These are phyloP conservation scores for Balakata baccata DNA, from an alignment of 345 rosid genomes.

Conservation along the genomic window DNA sequence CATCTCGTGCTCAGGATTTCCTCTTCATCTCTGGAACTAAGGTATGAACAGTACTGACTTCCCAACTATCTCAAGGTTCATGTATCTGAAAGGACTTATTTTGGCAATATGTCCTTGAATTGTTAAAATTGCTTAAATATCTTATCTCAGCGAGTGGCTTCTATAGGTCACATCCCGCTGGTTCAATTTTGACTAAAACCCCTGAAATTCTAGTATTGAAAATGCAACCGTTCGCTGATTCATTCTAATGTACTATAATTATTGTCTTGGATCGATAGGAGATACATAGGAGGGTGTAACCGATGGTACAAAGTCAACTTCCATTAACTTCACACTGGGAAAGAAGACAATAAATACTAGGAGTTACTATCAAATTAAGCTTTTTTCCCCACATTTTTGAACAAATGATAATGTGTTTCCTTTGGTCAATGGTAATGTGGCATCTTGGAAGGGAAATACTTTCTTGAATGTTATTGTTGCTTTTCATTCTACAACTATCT, in stretches of 20 bases:
- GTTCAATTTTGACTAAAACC: background rate
- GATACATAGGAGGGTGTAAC: background rate
- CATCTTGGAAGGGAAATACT: background rate
- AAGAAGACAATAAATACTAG: background rate
- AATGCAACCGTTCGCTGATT: background rate
- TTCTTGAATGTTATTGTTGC: background rate
- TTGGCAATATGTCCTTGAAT: background rate
- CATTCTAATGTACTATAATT: background rate
- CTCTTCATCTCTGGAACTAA: slow-evolving; percentile 98
- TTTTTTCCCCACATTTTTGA: too few species aligned
- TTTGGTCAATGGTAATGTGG: background rate
- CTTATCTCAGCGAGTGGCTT: background rate
- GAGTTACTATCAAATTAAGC: background rate
- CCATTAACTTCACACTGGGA: too few species aligned
- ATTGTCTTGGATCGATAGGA: background rate
- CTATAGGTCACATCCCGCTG: background rate
- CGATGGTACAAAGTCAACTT: too few species aligned
- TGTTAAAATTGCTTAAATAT: background rate
- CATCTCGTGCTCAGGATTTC: slow-evolving; percentile 81
- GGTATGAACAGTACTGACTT: slow-evolving; percentile 35
- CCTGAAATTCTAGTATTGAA: background rate
- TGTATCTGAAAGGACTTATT: background rate
- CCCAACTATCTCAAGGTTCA: background rate
- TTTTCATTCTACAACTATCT: background rate
- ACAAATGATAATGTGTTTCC: background rate